Evolutionary conservation across 805 yeast genomes (phyloP).

Genomic region (Candida ipomoeae): DNA sequence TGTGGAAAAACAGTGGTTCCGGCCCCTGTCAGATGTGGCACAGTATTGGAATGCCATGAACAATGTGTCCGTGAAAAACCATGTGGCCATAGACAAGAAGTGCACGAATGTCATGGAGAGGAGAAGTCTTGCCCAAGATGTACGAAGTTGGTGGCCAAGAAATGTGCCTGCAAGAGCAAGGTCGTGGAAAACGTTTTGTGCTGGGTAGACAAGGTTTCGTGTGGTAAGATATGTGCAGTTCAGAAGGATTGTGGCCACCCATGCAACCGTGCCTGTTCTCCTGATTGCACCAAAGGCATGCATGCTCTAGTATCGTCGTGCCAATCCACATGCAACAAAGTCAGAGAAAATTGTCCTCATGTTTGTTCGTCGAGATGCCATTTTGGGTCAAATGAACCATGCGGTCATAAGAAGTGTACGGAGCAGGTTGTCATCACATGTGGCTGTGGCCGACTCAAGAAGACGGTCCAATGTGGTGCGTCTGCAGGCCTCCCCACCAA

Average conservation of each 20-base stretch:
- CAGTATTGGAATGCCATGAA: slow-evolving; percentile 55
- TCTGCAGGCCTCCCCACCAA: slow-evolving; percentile 29
- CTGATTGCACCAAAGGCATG: slow-evolving; percentile 54
- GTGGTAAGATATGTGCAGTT: slow-evolving; percentile 41
- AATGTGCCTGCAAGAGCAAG: slow-evolving; percentile 59
- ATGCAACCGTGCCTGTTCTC: slow-evolving; percentile 56
- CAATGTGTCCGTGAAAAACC: slow-evolving; percentile 55
- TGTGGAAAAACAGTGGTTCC: slow-evolving; percentile 75
- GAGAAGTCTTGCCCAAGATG: slow-evolving; percentile 70
- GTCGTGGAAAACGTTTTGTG: slow-evolving; percentile 63
- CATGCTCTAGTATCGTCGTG: slow-evolving; percentile 54
- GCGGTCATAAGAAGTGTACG: slow-evolving; percentile 52
- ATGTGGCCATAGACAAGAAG: slow-evolving; percentile 71
- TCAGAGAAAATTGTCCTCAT: slow-evolving; percentile 62
- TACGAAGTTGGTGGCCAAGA: slow-evolving; percentile 51
- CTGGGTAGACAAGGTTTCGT: slow-evolving; percentile 62
- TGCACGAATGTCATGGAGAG: slow-evolving; percentile 74
- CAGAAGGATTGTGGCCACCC: slow-evolving; percentile 39
- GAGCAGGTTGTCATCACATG: slow-evolving; percentile 52
- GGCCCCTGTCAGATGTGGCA: slow-evolving; percentile 87
- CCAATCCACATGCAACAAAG: slow-evolving; percentile 52
- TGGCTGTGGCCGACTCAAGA: slow-evolving; percentile 56
- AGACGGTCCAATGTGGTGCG: slow-evolving; percentile 55
- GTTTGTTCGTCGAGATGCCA: slow-evolving; percentile 64
- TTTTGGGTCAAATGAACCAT: slow-evolving; percentile 37